phyloP scores from a whole-genome alignment of 441 rosid species.

The Viola pubescens region DNA sequence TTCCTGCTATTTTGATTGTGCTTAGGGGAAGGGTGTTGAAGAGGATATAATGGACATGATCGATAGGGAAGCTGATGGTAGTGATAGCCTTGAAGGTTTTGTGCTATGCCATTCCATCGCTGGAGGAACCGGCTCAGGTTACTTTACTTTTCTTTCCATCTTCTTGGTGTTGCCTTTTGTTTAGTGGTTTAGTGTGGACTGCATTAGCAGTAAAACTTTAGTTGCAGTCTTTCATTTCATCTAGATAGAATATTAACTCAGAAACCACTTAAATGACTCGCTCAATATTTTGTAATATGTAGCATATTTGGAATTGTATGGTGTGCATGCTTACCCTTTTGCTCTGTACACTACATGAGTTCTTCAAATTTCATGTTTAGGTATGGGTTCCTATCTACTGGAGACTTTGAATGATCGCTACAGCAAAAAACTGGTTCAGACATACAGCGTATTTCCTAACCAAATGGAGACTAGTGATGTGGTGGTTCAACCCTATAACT shows the following conservation, averaged over 20 bases:
- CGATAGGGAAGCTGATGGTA: slow-evolving; percentile 98
- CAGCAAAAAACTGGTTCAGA: slow-evolving; percentile 96
- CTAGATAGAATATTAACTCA: not conserved
- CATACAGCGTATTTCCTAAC: slow-evolving; percentile 96
- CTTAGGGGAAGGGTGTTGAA: slow-evolving; percentile 94
- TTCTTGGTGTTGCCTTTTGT: not conserved
- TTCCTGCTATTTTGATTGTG: slow-evolving; percentile 10
- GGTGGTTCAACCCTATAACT: slow-evolving; percentile 98
- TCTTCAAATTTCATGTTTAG: slow-evolving; percentile 30
- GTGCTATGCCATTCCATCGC: slow-evolving; percentile 97
- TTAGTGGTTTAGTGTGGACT: too few species aligned
- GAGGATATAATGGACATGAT: slow-evolving; percentile 99
- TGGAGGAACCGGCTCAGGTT: slow-evolving; percentile 99
- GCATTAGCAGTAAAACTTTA: not conserved
- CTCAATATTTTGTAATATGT: not conserved
- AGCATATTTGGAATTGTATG: too few species aligned
- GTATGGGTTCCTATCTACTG: slow-evolving; percentile 98
- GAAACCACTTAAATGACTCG: not conserved
- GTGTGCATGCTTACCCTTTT: not conserved
- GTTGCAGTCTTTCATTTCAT: not conserved
- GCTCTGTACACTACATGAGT: slow-evolving; percentile 13
- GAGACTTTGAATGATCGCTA: slow-evolving; percentile 97
- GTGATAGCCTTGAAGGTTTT: slow-evolving; percentile 99
- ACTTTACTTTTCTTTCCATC: slow-evolving; percentile 1
- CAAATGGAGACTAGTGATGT: slow-evolving; percentile 99